phyloP scores from a whole-genome alignment of 257 asterid species.

The Leptodermis oblonga region DNA sequence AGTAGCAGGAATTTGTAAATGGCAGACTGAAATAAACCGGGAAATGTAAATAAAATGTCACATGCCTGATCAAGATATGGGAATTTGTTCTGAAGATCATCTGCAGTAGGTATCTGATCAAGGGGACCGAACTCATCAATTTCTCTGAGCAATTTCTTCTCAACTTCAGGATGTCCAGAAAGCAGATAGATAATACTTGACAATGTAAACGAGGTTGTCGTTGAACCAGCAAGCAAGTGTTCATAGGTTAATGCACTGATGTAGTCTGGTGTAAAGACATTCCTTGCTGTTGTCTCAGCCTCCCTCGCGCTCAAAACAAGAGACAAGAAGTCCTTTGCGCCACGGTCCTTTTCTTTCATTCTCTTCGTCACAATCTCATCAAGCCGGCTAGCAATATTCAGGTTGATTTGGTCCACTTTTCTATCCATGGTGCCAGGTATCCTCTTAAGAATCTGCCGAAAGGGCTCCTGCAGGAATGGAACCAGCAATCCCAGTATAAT shows the following conservation, averaged over 20 bases:
- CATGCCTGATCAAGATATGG: conserved; percentile 73
- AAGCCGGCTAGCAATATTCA: conserved; percentile 45
- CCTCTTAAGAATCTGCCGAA: conserved; percentile 74
- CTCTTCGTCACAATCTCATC: conserved; percentile 59
- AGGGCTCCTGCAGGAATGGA: conserved; percentile 82
- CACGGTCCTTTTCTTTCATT: conserved; percentile 37
- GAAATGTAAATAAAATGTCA: not conserved
- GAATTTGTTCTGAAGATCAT: conserved; percentile 73
- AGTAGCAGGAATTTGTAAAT: not conserved
- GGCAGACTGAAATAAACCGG: not conserved
- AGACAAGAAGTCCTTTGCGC: conserved; percentile 68
- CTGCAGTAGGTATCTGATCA: conserved; percentile 56
- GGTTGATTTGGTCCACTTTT: conserved; percentile 64
- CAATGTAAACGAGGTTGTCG: conserved; percentile 85
- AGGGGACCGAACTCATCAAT: conserved; percentile 64
- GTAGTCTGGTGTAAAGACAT: conserved; percentile 65
- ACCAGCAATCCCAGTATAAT: conserved; percentile 70
- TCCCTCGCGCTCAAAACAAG: conserved; percentile 67
- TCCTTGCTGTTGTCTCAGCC: conserved; percentile 44
- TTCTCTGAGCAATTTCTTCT: conserved; percentile 60
- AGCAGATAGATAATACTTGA: conserved; percentile 68
- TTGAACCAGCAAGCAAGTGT: conserved; percentile 90
- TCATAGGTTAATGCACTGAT: conserved; percentile 89
- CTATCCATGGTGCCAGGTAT: conserved; percentile 88
- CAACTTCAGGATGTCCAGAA: conserved; percentile 65